Percentiles rank a stretch among this genome's conserved stretches.
These are phyloP conservation scores for Micractinium conductrix DNA, from an alignment of 139 green algal genomes.

Conservation along the genomic window DNA sequence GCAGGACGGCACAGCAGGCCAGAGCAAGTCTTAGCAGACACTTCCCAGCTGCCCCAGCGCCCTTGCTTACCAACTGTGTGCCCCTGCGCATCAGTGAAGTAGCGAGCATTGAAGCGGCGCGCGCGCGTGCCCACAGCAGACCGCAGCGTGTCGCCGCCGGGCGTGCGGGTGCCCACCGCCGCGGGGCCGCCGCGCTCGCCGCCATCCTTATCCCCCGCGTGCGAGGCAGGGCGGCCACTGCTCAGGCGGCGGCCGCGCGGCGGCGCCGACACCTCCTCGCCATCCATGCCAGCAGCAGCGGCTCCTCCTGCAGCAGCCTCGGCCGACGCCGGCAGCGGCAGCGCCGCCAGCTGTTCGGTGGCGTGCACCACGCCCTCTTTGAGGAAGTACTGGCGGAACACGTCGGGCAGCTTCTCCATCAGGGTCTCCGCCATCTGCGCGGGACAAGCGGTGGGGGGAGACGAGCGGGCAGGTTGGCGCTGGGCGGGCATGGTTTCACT, in stretches of 20 bases:
- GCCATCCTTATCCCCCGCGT: not conserved
- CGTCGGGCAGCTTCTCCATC: conserved; percentile 87
- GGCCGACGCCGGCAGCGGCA: no score
- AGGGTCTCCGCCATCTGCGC: conserved; percentile 85
- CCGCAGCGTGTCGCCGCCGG: conserved; percentile 34
- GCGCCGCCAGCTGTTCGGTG: conserved; percentile 81
- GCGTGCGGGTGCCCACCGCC: not conserved
- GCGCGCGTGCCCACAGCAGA: conserved; percentile 35
- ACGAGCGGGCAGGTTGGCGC: not conserved
- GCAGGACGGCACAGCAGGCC: not conserved
- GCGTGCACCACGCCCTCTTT: conserved; percentile 94
- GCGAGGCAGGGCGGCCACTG: conserved; percentile 38
- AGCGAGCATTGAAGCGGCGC: conserved; percentile 44
- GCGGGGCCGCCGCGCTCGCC: not conserved
- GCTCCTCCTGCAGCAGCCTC: not conserved
- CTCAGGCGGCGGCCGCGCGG: not conserved
- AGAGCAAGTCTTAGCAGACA: not conserved
- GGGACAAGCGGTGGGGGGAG: not conserved
- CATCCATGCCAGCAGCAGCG: not conserved
- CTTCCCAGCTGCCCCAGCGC: not conserved
- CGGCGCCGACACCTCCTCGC: not conserved
- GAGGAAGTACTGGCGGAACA: conserved; percentile 75
- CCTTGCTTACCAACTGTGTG: not conserved
- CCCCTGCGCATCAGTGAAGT: conserved; percentile 45
- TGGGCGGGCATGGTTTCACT: not conserved